Evolutionary conservation across 768 basidiomycete species (phyloP), one percentile per base, ranked within the genome.

Genomic region (Tricholoma sp.): DNA sequence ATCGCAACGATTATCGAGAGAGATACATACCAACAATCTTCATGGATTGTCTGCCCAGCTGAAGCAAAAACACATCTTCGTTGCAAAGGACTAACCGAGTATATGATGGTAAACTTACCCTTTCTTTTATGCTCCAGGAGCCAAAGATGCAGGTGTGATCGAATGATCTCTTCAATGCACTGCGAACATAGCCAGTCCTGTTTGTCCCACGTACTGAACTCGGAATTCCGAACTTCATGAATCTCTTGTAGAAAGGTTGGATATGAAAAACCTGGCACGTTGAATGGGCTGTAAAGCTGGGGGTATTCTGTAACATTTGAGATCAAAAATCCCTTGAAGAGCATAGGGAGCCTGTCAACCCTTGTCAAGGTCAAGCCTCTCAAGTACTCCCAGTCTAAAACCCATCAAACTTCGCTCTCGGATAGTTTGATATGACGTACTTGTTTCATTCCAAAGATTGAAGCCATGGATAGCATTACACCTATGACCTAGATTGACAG

Each of bases 101-200:
- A 37, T 27, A 27, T 21, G 11, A 21, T 41, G 5, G 18, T 12
- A 45, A 21, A 34, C 63, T 32, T 34, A 69, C 70, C 45, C 50
- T 63, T 59, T 51, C 58, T 52, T 49, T 65, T 68, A 12, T 56
- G 52, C 12, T 61, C 61, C 11, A 70, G 52, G 1, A 66, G 54
- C 70, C 70, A 72, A 16, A 68, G 54, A 27, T 68, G 66, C 10
- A 72, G 59, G 51, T 72, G 69, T 11, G 39, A 53, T 9, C 45
- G 21, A 4, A 72, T n/a, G 24, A 75, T 43, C 50, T 57, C 57
- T 4, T 37, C 51, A 51, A 75, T 64, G 54, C 72, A 74, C 1
- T 51, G 19, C 56, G 61, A 57, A 57, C 73, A 74, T n/a, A 73
- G 16, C 63, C 69, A 69, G 27, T 71, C 68, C 16, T 62, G 61